These are phyloP conservation scores for Yueomyces sinensis DNA, from an alignment of 805 yeast species.

Conservation along the genomic window DNA sequence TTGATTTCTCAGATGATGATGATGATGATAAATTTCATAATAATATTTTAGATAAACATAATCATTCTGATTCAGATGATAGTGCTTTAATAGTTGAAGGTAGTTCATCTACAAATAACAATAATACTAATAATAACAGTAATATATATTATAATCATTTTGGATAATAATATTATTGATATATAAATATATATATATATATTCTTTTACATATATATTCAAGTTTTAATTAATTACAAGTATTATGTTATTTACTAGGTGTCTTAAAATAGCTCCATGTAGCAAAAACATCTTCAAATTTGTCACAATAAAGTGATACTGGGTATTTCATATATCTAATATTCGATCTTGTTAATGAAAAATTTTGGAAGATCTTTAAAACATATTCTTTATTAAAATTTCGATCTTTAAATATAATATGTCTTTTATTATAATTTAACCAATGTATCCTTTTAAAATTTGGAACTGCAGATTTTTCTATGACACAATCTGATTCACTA, in stretches of 20 bases:
- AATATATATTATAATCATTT: too few relatives aligned
- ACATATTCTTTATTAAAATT: conserved; percentile 14
- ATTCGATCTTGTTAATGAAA: conserved; percentile 15
- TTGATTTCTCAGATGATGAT: conserved; percentile 26
- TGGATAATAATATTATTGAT: too few relatives aligned
- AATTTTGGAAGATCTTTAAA: conserved; percentile 7
- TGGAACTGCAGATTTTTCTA: conserved; percentile 15
- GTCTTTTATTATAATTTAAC: conserved; percentile 19
- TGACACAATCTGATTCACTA: conserved; percentile 16
- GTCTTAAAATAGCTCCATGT: conserved; percentile 15
- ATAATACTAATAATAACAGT: too few relatives aligned
- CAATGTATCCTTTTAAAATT: conserved; percentile 23
- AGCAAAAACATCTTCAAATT: conserved; percentile 16
- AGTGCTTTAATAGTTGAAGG: too few relatives aligned
- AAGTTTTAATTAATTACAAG: too few relatives aligned
- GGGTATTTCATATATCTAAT: conserved; percentile 18
- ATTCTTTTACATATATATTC: too few relatives aligned
- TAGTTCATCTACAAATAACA: too few relatives aligned
- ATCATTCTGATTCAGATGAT: too few relatives aligned
- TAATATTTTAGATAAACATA: too few relatives aligned
- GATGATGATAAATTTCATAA: conserved; percentile 3
- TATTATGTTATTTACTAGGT: too few relatives aligned
- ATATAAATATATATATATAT: too few relatives aligned
- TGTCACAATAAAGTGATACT: conserved; percentile 10
- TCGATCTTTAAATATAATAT: conserved; percentile 12